Evolutionary conservation across 495 filamentous ascomycete genomes (phyloP).

Genomic region (Penicillium diatomitis): DNA sequence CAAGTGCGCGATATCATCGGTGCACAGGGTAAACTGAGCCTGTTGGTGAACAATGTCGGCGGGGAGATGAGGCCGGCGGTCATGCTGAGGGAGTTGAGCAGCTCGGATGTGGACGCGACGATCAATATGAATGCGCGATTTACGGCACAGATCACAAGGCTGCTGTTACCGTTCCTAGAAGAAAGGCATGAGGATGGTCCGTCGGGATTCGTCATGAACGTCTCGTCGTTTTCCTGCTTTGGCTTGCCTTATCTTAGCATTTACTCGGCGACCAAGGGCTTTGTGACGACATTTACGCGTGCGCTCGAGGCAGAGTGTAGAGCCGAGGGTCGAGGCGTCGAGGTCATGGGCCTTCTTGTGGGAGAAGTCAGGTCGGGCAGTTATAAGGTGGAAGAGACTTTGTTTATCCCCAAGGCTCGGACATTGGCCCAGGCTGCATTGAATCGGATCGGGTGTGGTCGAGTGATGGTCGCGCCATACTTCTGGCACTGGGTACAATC

Average conservation of each 20-base stretch:
- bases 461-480: constrained; percentile 18
- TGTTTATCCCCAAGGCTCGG: constrained; percentile 15
- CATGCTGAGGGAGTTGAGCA: constrained; percentile 11
- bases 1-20: constrained; percentile 11
- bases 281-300: constrained; percentile 22
- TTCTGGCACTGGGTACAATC: constrained; percentile 22
- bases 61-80: constrained; percentile 15
- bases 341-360: constrained; percentile 22
- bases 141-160: constrained; percentile 32
- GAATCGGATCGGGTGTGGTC: constrained; percentile 23
- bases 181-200: constrained; percentile 7
- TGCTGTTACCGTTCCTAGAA: constrained; percentile 25
- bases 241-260: constrained; percentile 28
- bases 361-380: constrained; percentile 15
- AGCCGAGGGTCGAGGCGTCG: constrained; percentile 14
- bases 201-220: constrained; percentile 31
- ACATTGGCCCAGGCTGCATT: constrained; percentile 18
- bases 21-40: constrained; percentile 16
- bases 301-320: constrained; percentile 22
- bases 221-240: constrained; percentile 25
- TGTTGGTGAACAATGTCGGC: constrained; percentile 45
- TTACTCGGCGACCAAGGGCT: constrained; percentile 32
- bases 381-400: constrained; percentile 9
- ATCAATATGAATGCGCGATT: constrained; percentile 33
- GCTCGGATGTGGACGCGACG: constrained; percentile 14